Conservation (phyloP, 768 basidiomycete genomes). For the Lactarius sp. region DNA sequence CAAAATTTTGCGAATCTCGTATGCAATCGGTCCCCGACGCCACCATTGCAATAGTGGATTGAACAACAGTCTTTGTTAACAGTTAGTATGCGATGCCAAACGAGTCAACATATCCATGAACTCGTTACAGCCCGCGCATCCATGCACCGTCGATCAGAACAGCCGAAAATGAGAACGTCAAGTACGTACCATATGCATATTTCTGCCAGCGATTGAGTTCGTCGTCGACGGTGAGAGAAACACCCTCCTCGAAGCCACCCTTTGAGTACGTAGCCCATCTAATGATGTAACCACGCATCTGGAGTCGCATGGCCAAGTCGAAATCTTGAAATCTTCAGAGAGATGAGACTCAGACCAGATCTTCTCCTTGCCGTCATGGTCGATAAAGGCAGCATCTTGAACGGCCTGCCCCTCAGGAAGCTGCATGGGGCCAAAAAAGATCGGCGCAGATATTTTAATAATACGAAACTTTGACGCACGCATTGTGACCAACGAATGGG, state of each 20-base stretch:
- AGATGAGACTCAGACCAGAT: constrained; percentile 66
- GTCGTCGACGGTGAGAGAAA: constrained; percentile 83
- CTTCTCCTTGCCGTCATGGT: constrained; percentile 49
- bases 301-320: constrained; percentile 58
- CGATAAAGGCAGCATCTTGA: constrained; percentile 50
- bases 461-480: constrained; percentile 18
- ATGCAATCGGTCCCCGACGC: constrained; percentile 73
- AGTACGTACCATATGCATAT: constrained; percentile 61
- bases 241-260: constrained; percentile 87
- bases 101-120: constrained; percentile 5
- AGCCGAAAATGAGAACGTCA: constrained; percentile 1
- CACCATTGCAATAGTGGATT: constrained; percentile 80
- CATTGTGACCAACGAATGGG: constrained; percentile 47
- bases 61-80: constrained; percentile 45
- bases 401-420: constrained; percentile 52
- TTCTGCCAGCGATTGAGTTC: constrained; percentile 94
- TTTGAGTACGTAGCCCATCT: constrained; percentile 83
- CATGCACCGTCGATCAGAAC: constrained; percentile 1
- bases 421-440: neutral
- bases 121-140: constrained; percentile 52
- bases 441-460: neutral
- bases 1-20: constrained; percentile 68
- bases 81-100: constrained; percentile 33
- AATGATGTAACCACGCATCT: constrained; percentile 47
- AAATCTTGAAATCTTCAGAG: constrained; percentile 69